A percentile compares a stretch with the other conserved stretches of the same genome.
Evolutionary conservation across 2,329 filamentous ascomycete species (phyloP).

Genomic region (Xylariales sp.): DNA sequence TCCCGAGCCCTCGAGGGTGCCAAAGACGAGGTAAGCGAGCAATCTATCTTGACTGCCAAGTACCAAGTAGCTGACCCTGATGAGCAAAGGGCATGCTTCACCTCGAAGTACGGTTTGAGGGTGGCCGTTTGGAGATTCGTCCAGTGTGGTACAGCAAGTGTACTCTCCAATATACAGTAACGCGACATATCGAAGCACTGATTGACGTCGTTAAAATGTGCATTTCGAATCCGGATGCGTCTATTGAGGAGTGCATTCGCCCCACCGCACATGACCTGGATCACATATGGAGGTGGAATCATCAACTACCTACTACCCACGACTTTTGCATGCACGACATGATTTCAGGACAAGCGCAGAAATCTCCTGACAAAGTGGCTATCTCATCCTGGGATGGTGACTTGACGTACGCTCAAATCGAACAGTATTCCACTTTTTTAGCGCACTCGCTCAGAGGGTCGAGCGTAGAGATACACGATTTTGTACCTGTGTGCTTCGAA

Average conservation of each 20-base stretch:
- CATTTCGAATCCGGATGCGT: not conserved
- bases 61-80: not conserved
- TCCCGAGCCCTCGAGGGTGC: not conserved
- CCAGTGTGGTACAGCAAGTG: not conserved
- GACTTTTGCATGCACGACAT: not conserved
- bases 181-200: not conserved
- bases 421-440: not conserved
- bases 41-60: not conserved
- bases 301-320: not conserved
- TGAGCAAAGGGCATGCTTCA: not conserved
- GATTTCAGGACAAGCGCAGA: not conserved
- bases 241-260: not conserved
- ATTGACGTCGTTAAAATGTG: not conserved
- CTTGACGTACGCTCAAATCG: slow-evolving; percentile 7
- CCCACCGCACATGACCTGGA: not conserved
- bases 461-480: not conserved
- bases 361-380: not conserved
- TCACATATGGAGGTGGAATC: not conserved
- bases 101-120: not conserved
- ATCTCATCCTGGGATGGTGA: not conserved
- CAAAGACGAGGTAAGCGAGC: not conserved
- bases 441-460: not conserved
- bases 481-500: slow-evolving; percentile 3
- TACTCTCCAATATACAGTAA: not conserved
- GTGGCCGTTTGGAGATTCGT: not conserved